A percentile compares a stretch with the other conserved stretches of the same genome.
Conservation (phyloP, 495 filamentous ascomycete species). For the Penicillium goetzii region DNA sequence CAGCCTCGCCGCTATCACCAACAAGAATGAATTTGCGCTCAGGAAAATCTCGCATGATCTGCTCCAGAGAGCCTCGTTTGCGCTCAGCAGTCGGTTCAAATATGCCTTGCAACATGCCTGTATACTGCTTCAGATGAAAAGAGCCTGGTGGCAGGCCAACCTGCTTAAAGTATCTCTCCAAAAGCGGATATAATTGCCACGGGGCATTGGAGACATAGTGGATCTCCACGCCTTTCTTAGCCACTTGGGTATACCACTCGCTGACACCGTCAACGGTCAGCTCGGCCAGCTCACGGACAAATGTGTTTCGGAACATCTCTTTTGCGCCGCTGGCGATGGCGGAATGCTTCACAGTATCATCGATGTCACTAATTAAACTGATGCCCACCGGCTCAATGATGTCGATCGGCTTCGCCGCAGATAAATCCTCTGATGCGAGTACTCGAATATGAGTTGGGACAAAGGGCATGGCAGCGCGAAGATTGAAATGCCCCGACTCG, state of each 20-base stretch:
- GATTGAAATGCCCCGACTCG: constrained; percentile 81
- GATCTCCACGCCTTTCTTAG: constrained; percentile 77
- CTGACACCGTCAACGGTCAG: constrained; percentile 82
- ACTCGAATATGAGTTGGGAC: constrained; percentile 87
- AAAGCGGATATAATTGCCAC: constrained; percentile 91
- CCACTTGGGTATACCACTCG: constrained; percentile 83
- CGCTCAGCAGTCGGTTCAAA: constrained; percentile 96
- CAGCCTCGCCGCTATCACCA: constrained; percentile 94
- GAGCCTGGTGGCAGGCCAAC: constrained; percentile 84
- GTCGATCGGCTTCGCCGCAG: constrained; percentile 71
- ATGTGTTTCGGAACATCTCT: constrained; percentile 95
- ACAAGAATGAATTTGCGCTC: constrained; percentile 87
- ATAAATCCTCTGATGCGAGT: constrained; percentile 83
- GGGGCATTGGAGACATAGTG: constrained; percentile 95
- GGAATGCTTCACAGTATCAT: constrained; percentile 97
- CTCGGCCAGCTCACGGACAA: constrained; percentile 81
- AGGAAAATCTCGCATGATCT: constrained; percentile 86
- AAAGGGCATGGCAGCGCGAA: constrained; percentile 81
- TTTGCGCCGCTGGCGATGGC: constrained; percentile 82
- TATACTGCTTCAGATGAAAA: constrained; percentile 93
- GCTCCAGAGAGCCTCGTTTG: constrained; percentile 85
- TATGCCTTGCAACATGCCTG: constrained; percentile 93
- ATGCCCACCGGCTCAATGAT: constrained; percentile 81
- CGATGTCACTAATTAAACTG: constrained; percentile 95
- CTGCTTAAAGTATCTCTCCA: constrained; percentile 78